Evolutionary conservation across 2,329 filamentous ascomycete species (phyloP), one percentile per base, ranked within the genome.

Genomic region (Penicillium digitatum): DNA sequence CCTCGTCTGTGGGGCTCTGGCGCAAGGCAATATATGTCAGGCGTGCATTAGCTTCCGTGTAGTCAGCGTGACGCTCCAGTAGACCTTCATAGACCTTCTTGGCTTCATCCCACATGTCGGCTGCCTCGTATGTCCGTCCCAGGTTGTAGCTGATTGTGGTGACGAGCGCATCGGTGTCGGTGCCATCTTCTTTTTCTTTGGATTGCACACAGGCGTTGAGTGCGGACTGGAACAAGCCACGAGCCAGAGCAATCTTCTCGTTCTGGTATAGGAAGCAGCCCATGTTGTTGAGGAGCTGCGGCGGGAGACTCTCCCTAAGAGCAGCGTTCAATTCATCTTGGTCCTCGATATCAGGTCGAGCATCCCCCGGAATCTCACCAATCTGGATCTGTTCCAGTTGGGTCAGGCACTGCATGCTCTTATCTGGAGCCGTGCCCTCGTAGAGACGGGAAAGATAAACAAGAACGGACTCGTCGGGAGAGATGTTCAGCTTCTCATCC

Each of bases 101-200:
- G 1, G 94, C 94, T 73, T 95, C 87, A 37, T 95, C 89, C 7
- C 84, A 80, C 69, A 93, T 81, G 34, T 88, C 87, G 50, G 89
- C 86, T 0, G 89, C 87, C 76, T 99, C 94, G 66, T 96, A 96
- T 55, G 91, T 95, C 55, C 94, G 85, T 27, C 89, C 94, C 38
- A 99, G 84, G 67, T 97, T 99, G 81, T 94, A 99, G 70, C 90
- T 96, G 71, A 99, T 95, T 3, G 92, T 96, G 0, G 93, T 96
- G 26, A 97, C 87, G 5, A 99, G 80, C 14, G 91, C 90, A 74
- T 99, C 94, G 0, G 87, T 92, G 69, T 97, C 94, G 58, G 87
- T 82, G 1, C 84, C 83, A 49, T 87, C 82, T 56, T 91, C 87
- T 65, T 85, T 87, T 65, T 90, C 87, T 44, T 86, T 85, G 58